These are phyloP conservation scores for Deakozyma indianensis DNA, from an alignment of 805 yeast species.

Conservation along the genomic window DNA sequence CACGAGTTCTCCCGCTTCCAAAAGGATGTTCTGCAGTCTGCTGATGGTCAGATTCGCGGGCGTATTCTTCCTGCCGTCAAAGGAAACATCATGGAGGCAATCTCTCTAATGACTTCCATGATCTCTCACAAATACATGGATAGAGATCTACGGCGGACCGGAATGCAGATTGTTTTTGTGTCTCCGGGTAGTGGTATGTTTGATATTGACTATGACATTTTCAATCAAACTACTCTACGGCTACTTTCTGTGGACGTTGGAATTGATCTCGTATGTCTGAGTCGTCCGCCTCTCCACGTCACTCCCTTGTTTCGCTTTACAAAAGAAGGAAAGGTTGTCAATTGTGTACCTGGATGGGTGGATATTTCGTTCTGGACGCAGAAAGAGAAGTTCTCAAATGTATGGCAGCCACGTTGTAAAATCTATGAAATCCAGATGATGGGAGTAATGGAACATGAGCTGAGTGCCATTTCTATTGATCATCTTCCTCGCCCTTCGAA, in stretches of 20 bases:
- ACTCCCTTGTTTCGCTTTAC: slow-evolving; percentile 73
- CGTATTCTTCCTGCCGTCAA: slow-evolving; percentile 73
- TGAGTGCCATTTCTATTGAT: slow-evolving; percentile 52
- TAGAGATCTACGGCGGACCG: slow-evolving; percentile 76
- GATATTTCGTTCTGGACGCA: slow-evolving; percentile 86
- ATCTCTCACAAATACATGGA: slow-evolving; percentile 67
- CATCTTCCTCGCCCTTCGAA: slow-evolving; percentile 28
- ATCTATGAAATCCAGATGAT: slow-evolving; percentile 95
- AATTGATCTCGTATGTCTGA: slow-evolving; percentile 73
- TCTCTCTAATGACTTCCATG: slow-evolving; percentile 68
- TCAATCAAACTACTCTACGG: slow-evolving; percentile 61
- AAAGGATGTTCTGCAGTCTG: slow-evolving; percentile 47
- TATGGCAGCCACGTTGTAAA: slow-evolving; percentile 88
- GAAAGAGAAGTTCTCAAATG: slow-evolving; percentile 25
- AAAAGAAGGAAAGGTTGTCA: slow-evolving; percentile 18
- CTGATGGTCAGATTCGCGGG: slow-evolving; percentile 36
- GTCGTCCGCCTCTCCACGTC: slow-evolving; percentile 83
- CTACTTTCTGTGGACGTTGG: slow-evolving; percentile 71
- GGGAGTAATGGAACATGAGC: slow-evolving; percentile 91
- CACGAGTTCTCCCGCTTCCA: slow-evolving; percentile 74
- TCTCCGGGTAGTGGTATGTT: slow-evolving; percentile 90
- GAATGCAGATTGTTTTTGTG: slow-evolving; percentile 76
- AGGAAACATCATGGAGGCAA: slow-evolving; percentile 78
- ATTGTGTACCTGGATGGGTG: slow-evolving; percentile 89
- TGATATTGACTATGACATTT: slow-evolving; percentile 73